These are phyloP conservation scores for Fragaria nilgerrensis DNA, from an alignment of 306 rosid species.

Conservation along the genomic window DNA sequence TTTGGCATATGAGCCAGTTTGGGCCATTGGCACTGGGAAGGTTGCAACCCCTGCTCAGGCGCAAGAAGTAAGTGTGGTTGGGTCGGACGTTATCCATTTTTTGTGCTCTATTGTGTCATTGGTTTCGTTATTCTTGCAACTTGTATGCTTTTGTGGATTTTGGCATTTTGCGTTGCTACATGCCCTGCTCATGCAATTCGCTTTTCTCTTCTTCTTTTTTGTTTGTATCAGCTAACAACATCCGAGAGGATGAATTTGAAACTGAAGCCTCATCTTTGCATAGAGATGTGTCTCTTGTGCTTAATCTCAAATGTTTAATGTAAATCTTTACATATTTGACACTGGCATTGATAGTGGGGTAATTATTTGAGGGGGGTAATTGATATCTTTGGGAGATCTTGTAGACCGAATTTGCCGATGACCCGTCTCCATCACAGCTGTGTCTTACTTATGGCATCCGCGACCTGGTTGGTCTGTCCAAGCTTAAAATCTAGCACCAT, in stretches of 20 bases:
- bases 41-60: conserved; percentile 77
- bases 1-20: conserved; percentile 45
- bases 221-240: neutral
- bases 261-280: neutral
- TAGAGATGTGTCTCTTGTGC: neutral
- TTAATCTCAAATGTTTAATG: neutral
- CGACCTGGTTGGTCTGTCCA: neutral
- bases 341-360: too few relatives aligned
- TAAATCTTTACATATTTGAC: neutral
- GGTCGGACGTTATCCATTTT: neutral
- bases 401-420: too few relatives aligned
- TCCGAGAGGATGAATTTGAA: neutral
- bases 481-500: neutral
- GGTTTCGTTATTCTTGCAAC: neutral
- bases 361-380: too few relatives aligned
- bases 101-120: neutral
- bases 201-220: neutral
- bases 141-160: neutral
- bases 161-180: neutral
- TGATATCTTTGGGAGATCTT: too few relatives aligned
- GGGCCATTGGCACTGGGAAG: conserved; percentile 63
- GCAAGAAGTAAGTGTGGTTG: conserved; percentile 54
- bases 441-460: neutral
- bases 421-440: neutral
- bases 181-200: neutral